phyloP scores from a whole-genome alignment of 345 rosid genomes.

The Rubroshorea leprosula region DNA sequence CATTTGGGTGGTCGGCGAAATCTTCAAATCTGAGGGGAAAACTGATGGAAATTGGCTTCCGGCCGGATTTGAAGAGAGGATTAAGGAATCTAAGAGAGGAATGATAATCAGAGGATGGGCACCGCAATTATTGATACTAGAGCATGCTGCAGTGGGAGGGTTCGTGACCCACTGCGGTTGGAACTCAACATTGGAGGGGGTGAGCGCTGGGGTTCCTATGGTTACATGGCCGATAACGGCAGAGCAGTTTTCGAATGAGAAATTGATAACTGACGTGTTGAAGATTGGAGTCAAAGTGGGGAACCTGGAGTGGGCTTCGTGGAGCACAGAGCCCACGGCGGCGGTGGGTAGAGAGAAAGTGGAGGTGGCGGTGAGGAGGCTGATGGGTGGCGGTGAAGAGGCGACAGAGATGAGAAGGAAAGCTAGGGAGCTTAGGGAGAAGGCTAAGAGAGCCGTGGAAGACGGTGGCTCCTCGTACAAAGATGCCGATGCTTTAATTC shows the following conservation, averaged over 20 bases:
- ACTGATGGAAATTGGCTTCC: constrained; percentile 28
- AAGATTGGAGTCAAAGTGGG: constrained; percentile 41
- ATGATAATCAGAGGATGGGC: constrained; percentile 51
- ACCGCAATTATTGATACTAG: constrained; percentile 40
- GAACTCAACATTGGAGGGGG: constrained; percentile 41
- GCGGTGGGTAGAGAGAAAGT: constrained; percentile 31
- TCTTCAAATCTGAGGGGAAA: constrained; percentile 1
- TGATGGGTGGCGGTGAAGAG: constrained; percentile 31
- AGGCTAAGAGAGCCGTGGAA: constrained; percentile 41
- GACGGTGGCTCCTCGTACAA: constrained; percentile 40
- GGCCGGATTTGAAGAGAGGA: constrained; percentile 31
- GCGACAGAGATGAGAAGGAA: constrained; percentile 30
- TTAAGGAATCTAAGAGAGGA: constrained; percentile 24
- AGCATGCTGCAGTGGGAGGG: constrained; percentile 38
- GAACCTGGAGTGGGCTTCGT: constrained; percentile 27
- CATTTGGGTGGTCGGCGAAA: constrained; percentile 47
- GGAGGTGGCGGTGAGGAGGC: constrained; percentile 27
- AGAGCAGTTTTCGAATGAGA: constrained; percentile 46
- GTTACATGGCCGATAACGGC: constrained; percentile 35
- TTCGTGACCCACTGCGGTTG: constrained; percentile 54
- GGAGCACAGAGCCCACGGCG: constrained; percentile 18
- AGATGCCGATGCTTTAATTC: constrained; percentile 26
- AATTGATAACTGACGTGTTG: constrained; percentile 28
- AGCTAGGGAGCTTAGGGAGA: constrained; percentile 26
- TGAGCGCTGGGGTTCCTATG: constrained; percentile 38